A percentile compares a stretch with the other conserved stretches of the same genome.
Conservation (phyloP, 495 filamentous ascomycete genomes). For the Neurospora sp. region DNA sequence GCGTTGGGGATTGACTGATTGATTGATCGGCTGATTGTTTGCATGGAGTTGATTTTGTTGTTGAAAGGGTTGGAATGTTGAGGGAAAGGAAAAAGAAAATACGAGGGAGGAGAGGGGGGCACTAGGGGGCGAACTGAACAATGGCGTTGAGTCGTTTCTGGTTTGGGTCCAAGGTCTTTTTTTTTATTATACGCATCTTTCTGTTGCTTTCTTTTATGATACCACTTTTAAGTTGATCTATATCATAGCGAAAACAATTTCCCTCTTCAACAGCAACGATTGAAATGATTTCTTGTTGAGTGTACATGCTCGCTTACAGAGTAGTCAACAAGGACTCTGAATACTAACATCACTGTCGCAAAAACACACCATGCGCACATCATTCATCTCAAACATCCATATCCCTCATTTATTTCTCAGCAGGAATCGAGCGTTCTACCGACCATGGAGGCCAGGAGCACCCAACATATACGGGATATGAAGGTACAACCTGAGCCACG, state of each 20-base stretch:
- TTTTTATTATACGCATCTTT: not conserved
- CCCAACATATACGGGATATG: not conserved
- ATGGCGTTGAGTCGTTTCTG: not conserved
- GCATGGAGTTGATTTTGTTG: not conserved
- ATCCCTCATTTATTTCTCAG: not conserved
- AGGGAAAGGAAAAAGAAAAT: not conserved
- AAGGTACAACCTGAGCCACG: not conserved
- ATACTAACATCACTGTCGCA: not conserved
- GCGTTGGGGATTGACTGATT: not conserved
- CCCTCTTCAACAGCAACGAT: not conserved
- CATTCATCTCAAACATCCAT: not conserved
- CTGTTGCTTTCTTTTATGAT: not conserved
- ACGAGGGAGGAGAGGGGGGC: not conserved
- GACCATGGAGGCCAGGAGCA: not conserved
- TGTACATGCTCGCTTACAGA: not conserved
- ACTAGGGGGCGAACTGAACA: not conserved
- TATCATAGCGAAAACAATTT: not conserved
- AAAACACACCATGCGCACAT: not conserved
- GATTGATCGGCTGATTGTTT: not conserved
- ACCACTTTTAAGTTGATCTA: not conserved
- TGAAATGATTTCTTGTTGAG: not conserved
- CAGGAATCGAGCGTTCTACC: not conserved
- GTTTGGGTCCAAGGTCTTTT: not conserved
- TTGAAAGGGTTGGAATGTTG: not conserved
- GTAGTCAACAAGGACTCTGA: not conserved